These are phyloP conservation scores for Lotus japonicus DNA, from an alignment of 306 rosid genomes.

Conservation along the genomic window DNA sequence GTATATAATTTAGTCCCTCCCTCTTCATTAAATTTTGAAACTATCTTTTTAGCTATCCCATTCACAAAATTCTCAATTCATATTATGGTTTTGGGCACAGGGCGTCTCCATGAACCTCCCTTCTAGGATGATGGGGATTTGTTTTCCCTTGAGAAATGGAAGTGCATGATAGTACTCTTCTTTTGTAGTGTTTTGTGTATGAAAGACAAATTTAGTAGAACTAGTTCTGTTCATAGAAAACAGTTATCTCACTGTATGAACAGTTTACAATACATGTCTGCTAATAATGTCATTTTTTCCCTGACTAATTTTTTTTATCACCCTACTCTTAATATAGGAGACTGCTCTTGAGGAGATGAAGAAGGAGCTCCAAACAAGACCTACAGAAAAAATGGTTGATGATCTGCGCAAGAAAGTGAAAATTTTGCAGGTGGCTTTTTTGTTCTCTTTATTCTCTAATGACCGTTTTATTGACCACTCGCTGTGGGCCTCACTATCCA, in stretches of 20 bases:
- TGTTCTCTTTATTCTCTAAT: background rate
- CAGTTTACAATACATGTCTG: background rate
- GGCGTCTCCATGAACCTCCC: conserved; percentile 2
- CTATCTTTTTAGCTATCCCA: background rate
- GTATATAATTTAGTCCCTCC: background rate
- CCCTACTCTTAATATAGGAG: conserved; percentile 46
- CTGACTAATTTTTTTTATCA: background rate
- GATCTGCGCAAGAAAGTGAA: conserved; percentile 89
- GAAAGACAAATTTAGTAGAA: background rate
- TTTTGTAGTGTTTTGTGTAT: background rate
- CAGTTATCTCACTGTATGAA: background rate
- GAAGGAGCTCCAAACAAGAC: conserved; percentile 79
- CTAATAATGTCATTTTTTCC: background rate
- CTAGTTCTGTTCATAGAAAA: background rate
- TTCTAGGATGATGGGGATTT: background rate
- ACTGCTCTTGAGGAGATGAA: conserved; percentile 68
- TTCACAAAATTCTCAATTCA: background rate
- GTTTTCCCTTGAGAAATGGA: background rate
- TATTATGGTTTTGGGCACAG: conserved; percentile 7
- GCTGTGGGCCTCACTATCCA: conserved; percentile 11
- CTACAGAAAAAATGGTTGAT: conserved; percentile 77
- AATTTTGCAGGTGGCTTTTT: conserved; percentile 78
- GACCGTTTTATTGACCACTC: conserved; percentile 1
- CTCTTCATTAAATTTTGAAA: background rate
- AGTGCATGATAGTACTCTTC: background rate